phyloP scores from a whole-genome alignment of 208 protist genomes.

The Jaenimonas drosophilae region DNA sequence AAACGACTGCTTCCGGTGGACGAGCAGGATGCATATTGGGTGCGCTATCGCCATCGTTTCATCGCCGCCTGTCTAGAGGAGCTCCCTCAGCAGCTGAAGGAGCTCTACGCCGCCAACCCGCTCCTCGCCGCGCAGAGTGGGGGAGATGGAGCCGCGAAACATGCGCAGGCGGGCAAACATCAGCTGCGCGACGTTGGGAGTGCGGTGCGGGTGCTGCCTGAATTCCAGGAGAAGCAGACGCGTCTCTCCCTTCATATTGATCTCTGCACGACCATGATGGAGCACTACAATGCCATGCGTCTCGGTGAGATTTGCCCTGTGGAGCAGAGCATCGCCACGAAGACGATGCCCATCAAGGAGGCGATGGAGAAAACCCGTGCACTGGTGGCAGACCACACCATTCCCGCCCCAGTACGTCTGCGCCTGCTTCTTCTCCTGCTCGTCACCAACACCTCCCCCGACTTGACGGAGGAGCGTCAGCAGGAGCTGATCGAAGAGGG shows the following conservation, averaged over 20 bases:
- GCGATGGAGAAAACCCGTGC: slow-evolving; percentile 29
- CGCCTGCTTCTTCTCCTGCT: slow-evolving; percentile 47
- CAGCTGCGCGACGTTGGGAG: slow-evolving; percentile 34
- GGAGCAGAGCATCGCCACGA: slow-evolving; percentile 55
- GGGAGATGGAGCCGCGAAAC: slow-evolving; percentile 2
- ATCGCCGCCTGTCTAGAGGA: slow-evolving; percentile 45
- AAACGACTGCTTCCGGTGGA: slow-evolving; percentile 39
- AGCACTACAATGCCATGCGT: slow-evolving; percentile 37
- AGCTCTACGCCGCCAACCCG: slow-evolving; percentile 50
- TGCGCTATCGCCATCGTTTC: slow-evolving; percentile 56
- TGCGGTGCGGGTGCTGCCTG: slow-evolving; percentile 43
- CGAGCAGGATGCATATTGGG: slow-evolving; percentile 69
- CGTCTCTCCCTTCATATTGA: slow-evolving; percentile 76
- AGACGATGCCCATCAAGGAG: slow-evolving; percentile 36
- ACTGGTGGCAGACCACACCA: slow-evolving; percentile 22
- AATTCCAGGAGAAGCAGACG: slow-evolving; percentile 66
- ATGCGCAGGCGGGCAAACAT: neutral
- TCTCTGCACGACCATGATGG: slow-evolving; percentile 68
- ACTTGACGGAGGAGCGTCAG: slow-evolving; percentile 57
- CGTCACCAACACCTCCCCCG: slow-evolving; percentile 26
- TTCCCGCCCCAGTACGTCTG: slow-evolving; percentile 33
- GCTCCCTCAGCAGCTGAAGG: slow-evolving; percentile 40
- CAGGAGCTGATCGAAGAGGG: slow-evolving; percentile 44
- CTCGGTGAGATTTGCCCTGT: slow-evolving; percentile 49
- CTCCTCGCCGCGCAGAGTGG: slow-evolving; percentile 26